Conservation (phyloP, 2,329 filamentous ascomycete species). For the Trichoderma cornu-damae region DNA sequence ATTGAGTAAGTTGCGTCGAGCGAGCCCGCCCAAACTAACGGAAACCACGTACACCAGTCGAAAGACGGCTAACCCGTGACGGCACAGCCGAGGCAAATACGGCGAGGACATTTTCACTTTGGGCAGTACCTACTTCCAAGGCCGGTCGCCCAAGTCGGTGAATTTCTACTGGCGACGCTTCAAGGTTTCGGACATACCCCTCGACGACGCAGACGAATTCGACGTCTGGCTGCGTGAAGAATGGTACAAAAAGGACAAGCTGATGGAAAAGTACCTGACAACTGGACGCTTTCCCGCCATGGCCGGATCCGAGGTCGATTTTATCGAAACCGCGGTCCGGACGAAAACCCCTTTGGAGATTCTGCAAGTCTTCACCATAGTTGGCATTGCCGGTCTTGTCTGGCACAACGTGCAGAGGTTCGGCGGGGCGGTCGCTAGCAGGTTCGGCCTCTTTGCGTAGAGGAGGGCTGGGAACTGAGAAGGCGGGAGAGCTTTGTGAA, state of each 20-base stretch:
- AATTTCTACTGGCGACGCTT: conserved; percentile 97
- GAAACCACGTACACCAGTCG: not conserved
- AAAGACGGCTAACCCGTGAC: conserved; percentile 4
- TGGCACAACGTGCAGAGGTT: conserved; percentile 37
- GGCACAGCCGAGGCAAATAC: conserved; percentile 63
- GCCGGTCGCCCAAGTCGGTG: conserved; percentile 85
- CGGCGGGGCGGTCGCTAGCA: conserved; percentile 22
- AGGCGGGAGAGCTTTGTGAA: not conserved
- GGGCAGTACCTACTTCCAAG: conserved; percentile 80
- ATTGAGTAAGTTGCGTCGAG: conserved; percentile 68
- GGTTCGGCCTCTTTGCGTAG: conserved; percentile 23
- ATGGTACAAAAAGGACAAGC: conserved; percentile 87
- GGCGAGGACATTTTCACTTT: conserved; percentile 91
- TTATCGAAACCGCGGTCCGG: conserved; percentile 55
- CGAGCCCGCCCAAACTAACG: too few species aligned
- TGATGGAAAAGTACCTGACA: conserved; percentile 75
- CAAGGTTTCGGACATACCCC: conserved; percentile 71
- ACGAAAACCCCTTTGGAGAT: conserved; percentile 52
- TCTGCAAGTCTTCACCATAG: conserved; percentile 48
- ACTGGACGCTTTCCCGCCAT: conserved; percentile 77
- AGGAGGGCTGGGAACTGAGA: not conserved
- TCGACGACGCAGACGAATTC: conserved; percentile 68
- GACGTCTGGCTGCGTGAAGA: conserved; percentile 78
- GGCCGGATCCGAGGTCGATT: conserved; percentile 42
- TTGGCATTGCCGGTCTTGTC: conserved; percentile 41